Evolutionary conservation across 1,139 yeast species (phyloP).

Genomic region (Diutina pseudorugosa): DNA sequence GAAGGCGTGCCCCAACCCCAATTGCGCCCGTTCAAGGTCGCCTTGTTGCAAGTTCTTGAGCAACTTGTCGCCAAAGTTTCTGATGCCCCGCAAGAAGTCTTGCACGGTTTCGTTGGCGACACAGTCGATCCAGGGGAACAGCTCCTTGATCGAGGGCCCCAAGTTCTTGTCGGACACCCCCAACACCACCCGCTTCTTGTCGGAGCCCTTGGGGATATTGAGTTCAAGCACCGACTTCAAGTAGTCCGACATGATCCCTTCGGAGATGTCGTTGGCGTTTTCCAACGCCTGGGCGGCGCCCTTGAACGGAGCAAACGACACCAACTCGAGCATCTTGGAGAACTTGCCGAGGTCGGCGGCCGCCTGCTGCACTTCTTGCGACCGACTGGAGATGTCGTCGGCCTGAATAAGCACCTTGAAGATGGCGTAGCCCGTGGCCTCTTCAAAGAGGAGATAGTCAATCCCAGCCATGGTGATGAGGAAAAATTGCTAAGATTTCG

Average conservation of each 20-base stretch:
- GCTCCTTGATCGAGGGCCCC: conserved; percentile 93
- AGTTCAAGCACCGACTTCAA: conserved; percentile 81
- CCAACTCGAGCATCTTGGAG: conserved; percentile 86
- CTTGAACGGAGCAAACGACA: conserved; percentile 95
- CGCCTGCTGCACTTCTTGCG: conserved; percentile 91
- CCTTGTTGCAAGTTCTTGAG: conserved; percentile 89
- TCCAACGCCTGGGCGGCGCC: conserved; percentile 99
- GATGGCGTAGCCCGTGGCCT: conserved; percentile 96
- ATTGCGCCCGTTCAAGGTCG: conserved; percentile 94
- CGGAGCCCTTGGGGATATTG: conserved; percentile 78
- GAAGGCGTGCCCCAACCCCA: conserved; percentile 97
- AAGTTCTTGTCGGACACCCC: conserved; percentile 93
- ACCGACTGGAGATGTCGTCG: conserved; percentile 84
- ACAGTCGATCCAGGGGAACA: conserved; percentile 81
- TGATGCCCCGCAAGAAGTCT: conserved; percentile 89
- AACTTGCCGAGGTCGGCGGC: conserved; percentile 78
- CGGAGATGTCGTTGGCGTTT: conserved; percentile 95
- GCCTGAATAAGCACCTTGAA: conserved; percentile 91
- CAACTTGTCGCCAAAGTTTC: conserved; percentile 81
- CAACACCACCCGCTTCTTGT: conserved; percentile 52
- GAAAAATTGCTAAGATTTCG: not conserved
- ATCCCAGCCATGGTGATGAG: conserved; percentile 12
- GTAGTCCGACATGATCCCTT: conserved; percentile 90
- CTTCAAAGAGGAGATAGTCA: conserved; percentile 92
- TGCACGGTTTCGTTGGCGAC: conserved; percentile 85